Evolutionary conservation across 257 asterid genomes (phyloP).

Genomic region (Scutellaria barbata): DNA sequence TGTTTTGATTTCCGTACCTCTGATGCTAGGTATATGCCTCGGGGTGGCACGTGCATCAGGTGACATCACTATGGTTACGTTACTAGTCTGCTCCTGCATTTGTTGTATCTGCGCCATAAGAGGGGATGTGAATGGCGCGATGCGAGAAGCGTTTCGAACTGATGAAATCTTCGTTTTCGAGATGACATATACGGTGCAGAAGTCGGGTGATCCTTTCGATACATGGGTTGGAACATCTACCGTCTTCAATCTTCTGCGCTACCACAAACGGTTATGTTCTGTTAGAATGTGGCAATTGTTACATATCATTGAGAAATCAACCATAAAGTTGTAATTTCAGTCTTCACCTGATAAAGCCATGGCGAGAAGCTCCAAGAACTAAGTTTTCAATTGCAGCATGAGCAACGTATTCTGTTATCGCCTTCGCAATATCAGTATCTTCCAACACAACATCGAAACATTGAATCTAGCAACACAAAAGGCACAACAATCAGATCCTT

Average conservation of each 20-base stretch:
- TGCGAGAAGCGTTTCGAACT: constrained; percentile 56
- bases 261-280: constrained; percentile 18
- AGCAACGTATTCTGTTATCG: constrained; percentile 58
- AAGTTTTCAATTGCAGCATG: constrained; percentile 63
- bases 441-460: constrained; percentile 63
- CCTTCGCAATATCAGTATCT: constrained; percentile 54
- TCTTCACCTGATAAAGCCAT: constrained; percentile 61
- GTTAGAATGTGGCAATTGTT: too few species aligned
- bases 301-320: too few species aligned
- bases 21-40: constrained; percentile 37
- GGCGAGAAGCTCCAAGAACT: constrained; percentile 67
- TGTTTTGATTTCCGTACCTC: constrained; percentile 52
- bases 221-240: constrained; percentile 58
- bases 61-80: constrained; percentile 4
- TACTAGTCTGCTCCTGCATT: constrained; percentile 39
- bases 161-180: constrained; percentile 60
- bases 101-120: constrained; percentile 47
- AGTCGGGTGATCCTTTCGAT: constrained; percentile 65
- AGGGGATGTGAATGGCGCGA: constrained; percentile 65
- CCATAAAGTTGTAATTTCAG: too few species aligned
- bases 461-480: constrained; percentile 42
- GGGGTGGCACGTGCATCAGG: constrained; percentile 37
- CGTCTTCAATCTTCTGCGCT: constrained; percentile 61
- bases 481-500: not conserved
- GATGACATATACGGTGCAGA: constrained; percentile 67